Evolutionary conservation across 495 filamentous ascomycete species (phyloP), one percentile per base, ranked within the genome.

Genomic region (Penicillium salamii): DNA sequence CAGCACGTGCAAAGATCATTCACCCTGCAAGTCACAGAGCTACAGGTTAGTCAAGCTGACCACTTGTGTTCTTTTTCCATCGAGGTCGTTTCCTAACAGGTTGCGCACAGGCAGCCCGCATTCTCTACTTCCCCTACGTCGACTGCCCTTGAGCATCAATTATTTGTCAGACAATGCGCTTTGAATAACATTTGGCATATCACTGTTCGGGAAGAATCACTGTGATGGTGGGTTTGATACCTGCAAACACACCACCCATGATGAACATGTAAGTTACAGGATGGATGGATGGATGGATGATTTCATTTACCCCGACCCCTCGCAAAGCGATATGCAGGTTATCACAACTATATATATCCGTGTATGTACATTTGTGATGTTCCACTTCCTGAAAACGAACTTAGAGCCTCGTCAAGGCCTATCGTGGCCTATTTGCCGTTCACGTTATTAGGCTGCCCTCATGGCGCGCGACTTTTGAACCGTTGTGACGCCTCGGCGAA

Each of bases 391-490:
- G 39, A 17, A n/a, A n/a, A n/a, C n/a, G n/a, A n/a, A n/a, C n/a
- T n/a, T n/a, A n/a, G n/a, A n/a, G n/a, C n/a, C n/a, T 46, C 41
- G 32, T 39, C 28, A 55, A 46, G 46, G 50, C 46, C 58, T 58
- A 23, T 52, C 38, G 33, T 62, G 49, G 54, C 52, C 58, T 52
- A 50, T 19, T 29, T 55, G 42, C 46, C 46, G 52, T 43, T 54
- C 33, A 19, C 32, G 23, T 33, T 58, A 35, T 55, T 60, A 46
- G 44, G 57, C 60, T 53, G 47, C 56, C 54, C 53, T 45, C 41
- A 13, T 57, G 49, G 60, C 60, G 54, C 60, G 49, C 49, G 51
- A 48, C 57, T 40, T 40, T 40, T 8, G 19, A 40, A 40, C 20
- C 37, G 37, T 40, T 40, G 37, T 40, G 37, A 40, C 13, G 37